Conservation (phyloP, 805 yeast genomes). For the Hermanozyma aechmeae region DNA sequence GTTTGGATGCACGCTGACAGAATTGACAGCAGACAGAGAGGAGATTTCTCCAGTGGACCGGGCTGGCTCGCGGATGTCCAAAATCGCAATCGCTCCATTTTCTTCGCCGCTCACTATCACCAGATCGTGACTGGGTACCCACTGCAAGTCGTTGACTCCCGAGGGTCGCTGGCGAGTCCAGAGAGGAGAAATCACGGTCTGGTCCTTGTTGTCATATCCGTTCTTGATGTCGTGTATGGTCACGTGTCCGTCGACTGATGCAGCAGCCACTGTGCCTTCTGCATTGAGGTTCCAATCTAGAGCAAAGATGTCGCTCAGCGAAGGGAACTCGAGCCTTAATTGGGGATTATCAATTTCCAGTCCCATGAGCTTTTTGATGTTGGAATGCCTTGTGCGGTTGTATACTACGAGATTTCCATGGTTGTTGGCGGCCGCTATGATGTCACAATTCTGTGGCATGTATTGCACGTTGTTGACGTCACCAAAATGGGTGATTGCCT, state of each 20-base stretch:
- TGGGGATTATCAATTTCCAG: slow-evolving; percentile 38
- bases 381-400: slow-evolving; percentile 74
- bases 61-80: slow-evolving; percentile 38
- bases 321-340: slow-evolving; percentile 32
- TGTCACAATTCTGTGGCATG: slow-evolving; percentile 82
- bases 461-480: slow-evolving; percentile 66
- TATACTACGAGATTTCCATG: slow-evolving; percentile 58
- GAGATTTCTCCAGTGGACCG: background rate
- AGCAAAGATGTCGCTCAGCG: slow-evolving; percentile 52
- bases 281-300: slow-evolving; percentile 62
- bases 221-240: slow-evolving; percentile 60
- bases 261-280: slow-evolving; percentile 54
- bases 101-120: slow-evolving; percentile 65
- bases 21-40: slow-evolving; percentile 36
- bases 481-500: slow-evolving; percentile 57
- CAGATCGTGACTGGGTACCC: slow-evolving; percentile 55
- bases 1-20: slow-evolving; percentile 50
- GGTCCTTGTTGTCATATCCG: slow-evolving; percentile 1
- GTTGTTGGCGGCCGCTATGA: slow-evolving; percentile 64
- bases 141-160: slow-evolving; percentile 69
- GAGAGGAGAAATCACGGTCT: no score
- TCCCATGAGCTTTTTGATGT: slow-evolving; percentile 17
- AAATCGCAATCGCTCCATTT: slow-evolving; percentile 37
- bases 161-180: no score
- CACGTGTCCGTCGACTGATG: slow-evolving; percentile 55